Conservation (phyloP, 352 stramenopile genomes). For the Pythium diclinum region DNA sequence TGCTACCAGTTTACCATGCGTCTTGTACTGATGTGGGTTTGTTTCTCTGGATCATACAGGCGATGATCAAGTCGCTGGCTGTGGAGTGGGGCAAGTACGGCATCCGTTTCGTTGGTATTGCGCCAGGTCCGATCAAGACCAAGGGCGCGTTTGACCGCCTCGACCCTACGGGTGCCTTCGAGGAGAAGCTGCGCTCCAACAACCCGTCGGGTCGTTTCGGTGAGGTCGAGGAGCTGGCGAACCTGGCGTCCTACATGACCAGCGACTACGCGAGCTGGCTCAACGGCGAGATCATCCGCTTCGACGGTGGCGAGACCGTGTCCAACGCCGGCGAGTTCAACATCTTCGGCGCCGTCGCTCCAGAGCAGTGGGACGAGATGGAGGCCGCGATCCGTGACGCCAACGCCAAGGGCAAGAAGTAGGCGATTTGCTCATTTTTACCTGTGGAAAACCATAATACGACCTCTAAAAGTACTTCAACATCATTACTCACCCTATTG, state of each 20-base stretch:
- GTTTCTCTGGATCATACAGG: constrained; percentile 45
- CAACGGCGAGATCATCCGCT: constrained; percentile 78
- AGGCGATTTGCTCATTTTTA: not conserved
- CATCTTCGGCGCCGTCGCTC: constrained; percentile 57
- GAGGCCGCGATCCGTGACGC: constrained; percentile 54
- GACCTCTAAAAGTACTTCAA: not conserved
- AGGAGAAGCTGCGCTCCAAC: constrained; percentile 60
- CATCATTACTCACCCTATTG: too few relatives aligned
- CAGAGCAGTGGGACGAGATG: constrained; percentile 73
- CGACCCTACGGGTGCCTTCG: constrained; percentile 66
- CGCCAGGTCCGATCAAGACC: constrained; percentile 94
- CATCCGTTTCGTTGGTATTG: constrained; percentile 95
- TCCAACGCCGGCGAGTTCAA: constrained; percentile 79
- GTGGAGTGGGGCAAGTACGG: constrained; percentile 95
- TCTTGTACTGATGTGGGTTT: not conserved
- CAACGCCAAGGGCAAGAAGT: constrained; percentile 64
- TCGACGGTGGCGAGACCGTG: constrained; percentile 78
- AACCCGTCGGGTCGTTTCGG: constrained; percentile 75
- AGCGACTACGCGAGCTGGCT: constrained; percentile 83
- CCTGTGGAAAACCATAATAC: not conserved
- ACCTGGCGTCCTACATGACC: constrained; percentile 71
- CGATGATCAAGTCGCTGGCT: constrained; percentile 93
- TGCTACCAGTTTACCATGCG: not conserved
- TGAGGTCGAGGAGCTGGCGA: constrained; percentile 75
- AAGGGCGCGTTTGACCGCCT: constrained; percentile 80